These are phyloP conservation scores for Beauveria sp. DNA, from an alignment of 2,329 filamentous ascomycete species.

Conservation along the genomic window DNA sequence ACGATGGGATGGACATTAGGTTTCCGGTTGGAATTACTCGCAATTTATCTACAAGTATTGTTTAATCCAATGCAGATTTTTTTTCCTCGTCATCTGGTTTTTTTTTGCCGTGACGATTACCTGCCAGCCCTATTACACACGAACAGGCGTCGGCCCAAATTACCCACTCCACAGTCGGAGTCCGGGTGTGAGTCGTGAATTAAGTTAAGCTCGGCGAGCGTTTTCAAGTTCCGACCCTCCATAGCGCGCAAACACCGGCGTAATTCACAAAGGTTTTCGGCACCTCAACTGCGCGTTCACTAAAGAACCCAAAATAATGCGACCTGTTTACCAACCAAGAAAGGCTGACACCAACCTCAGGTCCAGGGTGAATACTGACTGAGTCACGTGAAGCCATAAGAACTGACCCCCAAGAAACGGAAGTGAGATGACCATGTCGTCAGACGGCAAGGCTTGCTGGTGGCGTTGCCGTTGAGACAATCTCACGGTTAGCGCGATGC, in stretches of 20 bases:
- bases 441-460: not conserved
- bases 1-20: not conserved
- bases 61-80: not conserved
- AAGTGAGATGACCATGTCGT: not conserved
- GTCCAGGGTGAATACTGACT: not conserved
- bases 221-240: not conserved
- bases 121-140: not conserved
- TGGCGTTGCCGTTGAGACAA: not conserved
- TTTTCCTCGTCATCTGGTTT: not conserved
- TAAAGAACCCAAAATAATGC: not conserved
- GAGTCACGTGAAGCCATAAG: not conserved
- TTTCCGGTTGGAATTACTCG: not conserved
- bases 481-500: not conserved
- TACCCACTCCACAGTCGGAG: not conserved
- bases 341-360: not conserved
- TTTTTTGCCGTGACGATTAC: not conserved
- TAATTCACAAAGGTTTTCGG: too few relatives aligned
- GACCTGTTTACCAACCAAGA: not conserved
- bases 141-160: not conserved
- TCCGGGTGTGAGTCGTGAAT: too few relatives aligned
- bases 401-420: not conserved
- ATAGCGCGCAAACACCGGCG: not conserved
- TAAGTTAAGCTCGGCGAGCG: not conserved
- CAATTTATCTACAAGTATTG: too few relatives aligned
- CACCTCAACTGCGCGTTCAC: not conserved